Evolutionary conservation across 208 protist genomes (phyloP), one percentile per base, ranked within the genome.

Genomic region (Acanthamoeba triangularis): DNA sequence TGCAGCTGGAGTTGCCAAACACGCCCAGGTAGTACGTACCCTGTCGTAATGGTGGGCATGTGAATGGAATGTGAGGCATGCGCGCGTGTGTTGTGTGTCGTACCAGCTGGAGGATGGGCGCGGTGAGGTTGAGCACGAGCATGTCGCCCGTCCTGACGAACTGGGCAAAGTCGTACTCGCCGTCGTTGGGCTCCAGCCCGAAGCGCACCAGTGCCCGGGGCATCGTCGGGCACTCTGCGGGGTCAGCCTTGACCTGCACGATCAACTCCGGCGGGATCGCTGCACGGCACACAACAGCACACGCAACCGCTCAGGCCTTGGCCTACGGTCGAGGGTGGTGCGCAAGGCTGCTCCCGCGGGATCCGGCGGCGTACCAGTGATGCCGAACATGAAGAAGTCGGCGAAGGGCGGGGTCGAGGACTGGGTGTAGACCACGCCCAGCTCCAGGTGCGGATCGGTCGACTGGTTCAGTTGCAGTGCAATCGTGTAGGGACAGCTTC

Each of bases 1-100:
- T 37, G 28, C 69, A 78, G 69, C 69, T 78, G 18, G 69, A 16
- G 35, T 37, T 16, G 18, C 69, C 69, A 28, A 78, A 78, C 28
- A 78, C 33, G 69, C 69, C 69, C 69, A 78, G 28, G 69, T 47
- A 78, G 35, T 78, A 78, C 18, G 69, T 78, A 8, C 69, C 69
- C 69, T 78, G 35, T 41, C 6, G 18, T 30, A 74, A 23, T 10
- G 11, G 13, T 7, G 2, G 8, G 2, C 3, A 78, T 47, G 13
- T 10, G 49, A 11, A 14, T 52, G 49, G 49, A 52, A 52, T 52
- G 49, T 11, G 11, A 4, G 49, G 49, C 11, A 52, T 52, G 49
- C 49, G 49, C 11, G 49, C 3, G 49, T 4, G 49, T 14, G 49
- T 14, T 4, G 49, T 14, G 49, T 4, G 49, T 4, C 59, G 59